Percentiles rank a stretch among this genome's conserved stretches.
These are phyloP conservation scores for Epicoccum sorghinum DNA, from an alignment of 2,329 filamentous ascomycete genomes.

Conservation along the genomic window DNA sequence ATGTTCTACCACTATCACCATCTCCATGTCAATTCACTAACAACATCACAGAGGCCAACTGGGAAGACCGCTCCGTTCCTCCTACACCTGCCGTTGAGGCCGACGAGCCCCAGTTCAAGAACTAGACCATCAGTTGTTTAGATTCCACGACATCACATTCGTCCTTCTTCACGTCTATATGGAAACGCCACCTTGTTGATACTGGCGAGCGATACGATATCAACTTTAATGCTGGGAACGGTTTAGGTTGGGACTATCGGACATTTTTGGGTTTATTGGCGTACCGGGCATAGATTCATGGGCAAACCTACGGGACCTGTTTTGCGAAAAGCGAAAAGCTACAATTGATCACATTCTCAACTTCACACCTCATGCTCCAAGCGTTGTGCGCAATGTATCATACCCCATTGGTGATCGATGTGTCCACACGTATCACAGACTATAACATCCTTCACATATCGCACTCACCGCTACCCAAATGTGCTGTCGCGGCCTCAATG, in stretches of 20 bases:
- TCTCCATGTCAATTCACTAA: background rate
- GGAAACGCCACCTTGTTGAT: constrained; percentile 17
- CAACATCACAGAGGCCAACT: constrained; percentile 14
- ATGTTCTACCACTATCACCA: background rate
- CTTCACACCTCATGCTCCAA: background rate
- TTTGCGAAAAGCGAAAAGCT: constrained; percentile 14
- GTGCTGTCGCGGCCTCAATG: background rate
- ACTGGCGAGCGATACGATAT: constrained; percentile 14
- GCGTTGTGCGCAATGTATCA: too few species aligned
- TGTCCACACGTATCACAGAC: too few species aligned
- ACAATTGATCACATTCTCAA: constrained; percentile 7
- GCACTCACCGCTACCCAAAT: background rate
- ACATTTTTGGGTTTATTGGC: constrained; percentile 15
- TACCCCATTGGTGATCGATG: too few species aligned
- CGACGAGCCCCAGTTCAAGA: constrained; percentile 19
- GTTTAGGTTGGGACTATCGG: constrained; percentile 10
- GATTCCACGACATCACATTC: constrained; percentile 8
- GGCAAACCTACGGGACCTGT: constrained; percentile 18
- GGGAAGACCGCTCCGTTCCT: constrained; percentile 17
- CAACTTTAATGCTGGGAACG: constrained; percentile 15
- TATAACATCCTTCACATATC: too few species aligned
- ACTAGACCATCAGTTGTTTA: constrained; percentile 9
- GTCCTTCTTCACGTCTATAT: constrained; percentile 18
- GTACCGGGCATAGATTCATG: constrained; percentile 12
- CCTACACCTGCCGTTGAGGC: constrained; percentile 17